phyloP scores from a whole-genome alignment of 331 rosid species.

The Pyracantha coccinea region DNA sequence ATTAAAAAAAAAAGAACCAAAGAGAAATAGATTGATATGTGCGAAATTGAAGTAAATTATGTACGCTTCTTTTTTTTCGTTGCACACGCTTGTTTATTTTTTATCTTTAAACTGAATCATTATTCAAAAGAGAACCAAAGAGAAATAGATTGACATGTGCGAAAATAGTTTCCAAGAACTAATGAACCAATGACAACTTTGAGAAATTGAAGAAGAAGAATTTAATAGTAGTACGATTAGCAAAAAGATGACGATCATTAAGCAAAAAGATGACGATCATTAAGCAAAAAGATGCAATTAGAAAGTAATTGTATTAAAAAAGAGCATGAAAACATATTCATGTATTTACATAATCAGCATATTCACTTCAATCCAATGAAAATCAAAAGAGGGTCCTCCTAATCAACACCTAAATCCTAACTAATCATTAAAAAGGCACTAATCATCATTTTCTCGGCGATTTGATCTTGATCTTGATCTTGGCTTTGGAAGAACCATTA shows the following conservation, averaged over 20 bases:
- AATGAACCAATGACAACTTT: too few relatives aligned
- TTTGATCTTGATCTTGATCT: conserved; percentile 7
- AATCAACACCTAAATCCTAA: not conserved
- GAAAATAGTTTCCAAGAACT: too few relatives aligned
- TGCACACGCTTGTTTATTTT: too few relatives aligned
- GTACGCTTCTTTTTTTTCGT: too few relatives aligned
- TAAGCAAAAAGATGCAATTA: not conserved
- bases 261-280: not conserved
- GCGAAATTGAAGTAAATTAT: too few relatives aligned
- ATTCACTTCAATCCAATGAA: not conserved
- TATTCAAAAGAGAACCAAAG: too few relatives aligned
- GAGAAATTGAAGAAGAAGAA: not conserved
- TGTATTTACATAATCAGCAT: not conserved
- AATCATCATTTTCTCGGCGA: not conserved
- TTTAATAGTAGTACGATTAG: not conserved
- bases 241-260: not conserved
- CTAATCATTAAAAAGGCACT: not conserved
- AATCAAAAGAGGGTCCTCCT: not conserved
- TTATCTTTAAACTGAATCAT: too few relatives aligned
- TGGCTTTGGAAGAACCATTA: not conserved
- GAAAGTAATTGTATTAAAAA: not conserved
- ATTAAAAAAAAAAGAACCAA: too few relatives aligned
- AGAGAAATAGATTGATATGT: too few relatives aligned
- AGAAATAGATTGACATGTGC: too few relatives aligned
- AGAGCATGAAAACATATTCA: not conserved